Evolutionary conservation across 2,329 filamentous ascomycete genomes (phyloP).

Genomic region (Ophiostoma ips): DNA sequence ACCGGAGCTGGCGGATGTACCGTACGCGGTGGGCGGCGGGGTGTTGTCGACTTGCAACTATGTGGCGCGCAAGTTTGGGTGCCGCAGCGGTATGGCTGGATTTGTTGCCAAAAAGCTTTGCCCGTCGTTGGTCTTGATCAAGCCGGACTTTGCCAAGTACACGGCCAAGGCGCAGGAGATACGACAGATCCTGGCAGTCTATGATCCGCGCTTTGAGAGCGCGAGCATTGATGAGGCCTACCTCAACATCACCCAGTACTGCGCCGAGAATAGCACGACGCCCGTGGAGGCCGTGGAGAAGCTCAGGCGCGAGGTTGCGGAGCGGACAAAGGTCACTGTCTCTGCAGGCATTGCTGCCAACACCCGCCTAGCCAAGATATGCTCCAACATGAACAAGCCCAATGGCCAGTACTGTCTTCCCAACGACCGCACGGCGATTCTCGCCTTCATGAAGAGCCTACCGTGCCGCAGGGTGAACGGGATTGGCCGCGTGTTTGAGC

Average conservation of each 20-base stretch:
- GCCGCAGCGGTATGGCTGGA: slow-evolving; percentile 85
- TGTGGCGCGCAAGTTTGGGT: slow-evolving; percentile 75
- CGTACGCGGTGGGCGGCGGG: slow-evolving; percentile 74
- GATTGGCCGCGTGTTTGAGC: slow-evolving; percentile 83
- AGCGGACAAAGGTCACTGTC: slow-evolving; percentile 70
- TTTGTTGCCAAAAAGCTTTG: slow-evolving; percentile 94
- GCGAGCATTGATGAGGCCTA: slow-evolving; percentile 96
- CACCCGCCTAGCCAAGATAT: slow-evolving; percentile 86
- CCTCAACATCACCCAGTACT: slow-evolving; percentile 85
- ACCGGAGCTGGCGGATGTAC: slow-evolving; percentile 71
- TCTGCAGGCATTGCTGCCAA: slow-evolving; percentile 93
- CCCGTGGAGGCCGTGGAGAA: slow-evolving; percentile 64
- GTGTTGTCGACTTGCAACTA: slow-evolving; percentile 69
- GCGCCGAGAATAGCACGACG: slow-evolving; percentile 48
- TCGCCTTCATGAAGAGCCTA: slow-evolving; percentile 73
- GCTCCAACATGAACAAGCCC: slow-evolving; percentile 89
- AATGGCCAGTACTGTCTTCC: slow-evolving; percentile 78
- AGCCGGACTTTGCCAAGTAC: slow-evolving; percentile 84
- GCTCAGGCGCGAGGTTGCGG: slow-evolving; percentile 62
- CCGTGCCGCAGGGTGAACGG: slow-evolving; percentile 88
- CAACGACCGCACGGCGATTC: slow-evolving; percentile 57
- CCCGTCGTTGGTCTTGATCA: slow-evolving; percentile 67
- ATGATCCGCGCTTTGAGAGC: slow-evolving; percentile 82
- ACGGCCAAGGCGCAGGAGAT: slow-evolving; percentile 80
- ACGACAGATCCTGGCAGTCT: slow-evolving; percentile 66